Percentiles rank a stretch among this genome's conserved stretches.
These are phyloP conservation scores for Medicago lupulina DNA, from an alignment of 306 rosid genomes.

Conservation along the genomic window DNA sequence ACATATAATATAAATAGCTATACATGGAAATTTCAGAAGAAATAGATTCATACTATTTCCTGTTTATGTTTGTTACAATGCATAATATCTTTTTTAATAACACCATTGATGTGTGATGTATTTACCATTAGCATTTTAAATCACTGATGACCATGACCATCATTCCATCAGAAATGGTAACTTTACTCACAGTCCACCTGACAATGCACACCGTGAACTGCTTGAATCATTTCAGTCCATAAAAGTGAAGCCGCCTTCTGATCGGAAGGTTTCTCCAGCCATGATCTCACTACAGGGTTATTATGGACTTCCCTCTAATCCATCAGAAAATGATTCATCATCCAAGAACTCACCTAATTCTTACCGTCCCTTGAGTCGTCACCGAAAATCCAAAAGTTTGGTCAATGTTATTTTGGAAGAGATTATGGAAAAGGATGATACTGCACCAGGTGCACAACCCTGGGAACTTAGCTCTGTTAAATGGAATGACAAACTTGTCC, in stretches of 20 bases:
- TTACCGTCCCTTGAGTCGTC: conserved; percentile 43
- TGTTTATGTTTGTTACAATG: neutral
- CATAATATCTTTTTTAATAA: neutral
- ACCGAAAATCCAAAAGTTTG: conserved; percentile 70
- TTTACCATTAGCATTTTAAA: conserved; percentile 19
- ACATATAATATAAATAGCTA: neutral
- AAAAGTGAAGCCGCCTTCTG: conserved; percentile 56
- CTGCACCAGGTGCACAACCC: conserved; percentile 33
- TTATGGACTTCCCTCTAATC: conserved; percentile 61
- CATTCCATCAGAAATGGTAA: conserved; percentile 51
- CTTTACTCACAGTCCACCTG: conserved; percentile 48
- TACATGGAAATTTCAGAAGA: conserved; percentile 23
- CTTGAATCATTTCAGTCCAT: conserved; percentile 70
- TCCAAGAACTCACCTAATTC: conserved; percentile 34
- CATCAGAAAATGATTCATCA: conserved; percentile 51
- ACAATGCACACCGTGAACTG: conserved; percentile 47
- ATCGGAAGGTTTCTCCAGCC: conserved; percentile 61
- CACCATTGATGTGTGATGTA: conserved; percentile 15
- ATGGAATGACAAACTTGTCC: conserved; percentile 56
- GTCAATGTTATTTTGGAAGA: conserved; percentile 61
- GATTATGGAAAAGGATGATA: conserved; percentile 49
- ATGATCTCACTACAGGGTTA: conserved; percentile 84
- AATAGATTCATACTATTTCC: conserved; percentile 2
- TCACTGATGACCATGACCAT: conserved; percentile 31
- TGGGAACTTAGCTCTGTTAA: conserved; percentile 50